Evolutionary conservation across 2,329 filamentous ascomycete genomes (phyloP).

Genomic region (Calonectria ilicicola): DNA sequence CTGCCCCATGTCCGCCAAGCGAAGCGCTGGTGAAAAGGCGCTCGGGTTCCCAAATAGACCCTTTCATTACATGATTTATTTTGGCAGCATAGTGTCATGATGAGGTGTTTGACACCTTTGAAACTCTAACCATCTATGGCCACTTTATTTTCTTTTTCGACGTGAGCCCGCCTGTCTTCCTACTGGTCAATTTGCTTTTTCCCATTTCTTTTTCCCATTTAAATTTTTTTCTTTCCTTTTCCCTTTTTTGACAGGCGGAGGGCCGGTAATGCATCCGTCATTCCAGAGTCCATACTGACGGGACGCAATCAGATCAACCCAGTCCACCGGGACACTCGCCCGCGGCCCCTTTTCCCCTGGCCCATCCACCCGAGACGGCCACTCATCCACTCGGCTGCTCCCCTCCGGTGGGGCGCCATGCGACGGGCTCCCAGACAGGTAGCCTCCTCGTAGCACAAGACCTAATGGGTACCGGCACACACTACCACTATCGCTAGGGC

Average conservation of each 20-base stretch:
- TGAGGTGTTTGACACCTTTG: conserved; percentile 5
- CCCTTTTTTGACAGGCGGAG: conserved; percentile 21
- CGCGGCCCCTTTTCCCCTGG: conserved; percentile 45
- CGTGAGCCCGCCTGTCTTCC: not conserved
- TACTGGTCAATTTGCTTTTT: not conserved
- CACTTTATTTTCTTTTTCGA: conserved; percentile 4
- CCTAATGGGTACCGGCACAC: conserved; percentile 38
- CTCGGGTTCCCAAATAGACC: not conserved
- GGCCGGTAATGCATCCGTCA: conserved; percentile 33
- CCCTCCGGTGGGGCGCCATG: conserved; percentile 45
- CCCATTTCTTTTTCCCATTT: conserved; percentile 15
- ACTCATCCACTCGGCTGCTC: conserved; percentile 43
- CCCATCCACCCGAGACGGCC: conserved; percentile 32
- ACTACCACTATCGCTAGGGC: conserved; percentile 28
- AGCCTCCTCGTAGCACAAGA: conserved; percentile 39
- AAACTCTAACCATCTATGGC: conserved; percentile 4
- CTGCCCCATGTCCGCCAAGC: conserved; percentile 8
- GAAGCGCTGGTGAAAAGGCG: conserved; percentile 13
- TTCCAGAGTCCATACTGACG: conserved; percentile 38
- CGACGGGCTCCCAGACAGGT: conserved; percentile 38
- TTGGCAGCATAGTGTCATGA: not conserved
- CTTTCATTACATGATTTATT: not conserved
- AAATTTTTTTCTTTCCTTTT: not conserved
- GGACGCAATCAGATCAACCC: conserved; percentile 47
- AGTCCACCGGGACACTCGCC: conserved; percentile 44